phyloP scores from a whole-genome alignment of 371 early-diverging fungal species.

The Globomyces sp. region DNA sequence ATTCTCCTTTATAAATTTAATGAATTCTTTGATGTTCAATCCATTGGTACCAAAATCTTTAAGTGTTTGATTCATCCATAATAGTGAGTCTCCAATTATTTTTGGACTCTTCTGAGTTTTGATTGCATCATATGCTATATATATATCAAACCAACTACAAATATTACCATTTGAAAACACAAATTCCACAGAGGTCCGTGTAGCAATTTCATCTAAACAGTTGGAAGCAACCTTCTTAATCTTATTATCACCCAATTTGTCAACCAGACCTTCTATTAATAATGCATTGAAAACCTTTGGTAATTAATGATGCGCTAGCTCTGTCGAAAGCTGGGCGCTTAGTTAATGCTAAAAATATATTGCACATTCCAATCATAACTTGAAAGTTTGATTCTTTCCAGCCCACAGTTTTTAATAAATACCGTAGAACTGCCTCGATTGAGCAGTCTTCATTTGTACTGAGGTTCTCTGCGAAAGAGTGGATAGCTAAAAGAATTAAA shows the following conservation, averaged over 20 bases:
- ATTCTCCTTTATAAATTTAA: conserved; percentile 76
- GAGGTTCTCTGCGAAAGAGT: conserved; percentile 64
- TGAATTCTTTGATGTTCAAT: conserved; percentile 69
- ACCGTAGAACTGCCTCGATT: conserved; percentile 80
- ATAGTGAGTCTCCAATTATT: conserved; percentile 76
- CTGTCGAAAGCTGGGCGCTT: conserved; percentile 2
- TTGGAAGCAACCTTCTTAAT: conserved; percentile 80
- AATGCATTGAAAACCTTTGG: not conserved
- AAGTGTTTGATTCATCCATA: conserved; percentile 77
- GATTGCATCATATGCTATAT: conserved; percentile 65
- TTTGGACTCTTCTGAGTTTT: conserved; percentile 87
- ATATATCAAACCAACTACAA: no score
- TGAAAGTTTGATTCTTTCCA: conserved; percentile 97
- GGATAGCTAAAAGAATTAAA: conserved; percentile 57
- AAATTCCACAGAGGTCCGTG: not conserved
- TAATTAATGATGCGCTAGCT: not conserved
- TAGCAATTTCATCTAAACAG: conserved; percentile 54
- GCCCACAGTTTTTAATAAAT: conserved; percentile 79
- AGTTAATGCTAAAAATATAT: conserved; percentile 66
- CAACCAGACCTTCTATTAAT: conserved; percentile 58
- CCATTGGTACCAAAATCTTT: conserved; percentile 87
- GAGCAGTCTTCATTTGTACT: conserved; percentile 56
- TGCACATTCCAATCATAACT: conserved; percentile 61
- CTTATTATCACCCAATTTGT: conserved; percentile 93
- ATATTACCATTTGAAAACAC: conserved; percentile 13